Evolutionary conservation across 2,329 filamentous ascomycete species (phyloP).

Genomic region (Colletotrichum camelliae): DNA sequence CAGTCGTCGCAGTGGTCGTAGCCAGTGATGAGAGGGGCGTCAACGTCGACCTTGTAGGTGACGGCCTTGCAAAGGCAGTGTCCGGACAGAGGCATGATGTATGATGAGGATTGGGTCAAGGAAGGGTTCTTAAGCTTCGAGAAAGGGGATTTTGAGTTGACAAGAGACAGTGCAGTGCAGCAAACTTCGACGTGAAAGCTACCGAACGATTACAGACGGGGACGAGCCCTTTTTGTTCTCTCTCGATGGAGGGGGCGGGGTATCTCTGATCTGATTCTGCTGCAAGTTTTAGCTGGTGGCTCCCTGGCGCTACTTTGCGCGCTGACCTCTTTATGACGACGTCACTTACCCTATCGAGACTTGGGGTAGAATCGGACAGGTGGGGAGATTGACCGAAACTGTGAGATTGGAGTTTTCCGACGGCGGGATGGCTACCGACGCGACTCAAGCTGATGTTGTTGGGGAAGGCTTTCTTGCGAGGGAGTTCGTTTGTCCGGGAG

Average conservation of each 20-base stretch:
- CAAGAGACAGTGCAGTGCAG: slow-evolving; percentile 3
- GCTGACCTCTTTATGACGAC: slow-evolving; percentile 18
- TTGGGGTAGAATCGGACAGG: not conserved
- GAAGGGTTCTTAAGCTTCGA: not conserved
- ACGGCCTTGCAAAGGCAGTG: slow-evolving; percentile 76
- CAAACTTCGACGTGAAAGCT: not conserved
- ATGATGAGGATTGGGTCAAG: not conserved
- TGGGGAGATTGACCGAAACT: slow-evolving; percentile 11
- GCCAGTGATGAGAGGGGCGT: slow-evolving; percentile 58
- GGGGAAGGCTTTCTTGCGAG: not conserved
- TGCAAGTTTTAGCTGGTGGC: slow-evolving; percentile 17
- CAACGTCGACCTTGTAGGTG: slow-evolving; percentile 67
- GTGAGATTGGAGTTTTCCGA: slow-evolving; percentile 5
- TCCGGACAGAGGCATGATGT: slow-evolving; percentile 69
- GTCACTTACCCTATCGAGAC: slow-evolving; percentile 17
- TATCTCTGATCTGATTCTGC: slow-evolving; percentile 9
- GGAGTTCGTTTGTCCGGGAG: not conserved
- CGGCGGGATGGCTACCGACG: not conserved
- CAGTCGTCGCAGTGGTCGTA: slow-evolving; percentile 79
- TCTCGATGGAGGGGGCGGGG: slow-evolving; percentile 9
- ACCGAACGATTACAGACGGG: not conserved
- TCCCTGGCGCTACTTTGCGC: not conserved
- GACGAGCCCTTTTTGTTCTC: slow-evolving; percentile 6
- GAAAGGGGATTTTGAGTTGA: not conserved
- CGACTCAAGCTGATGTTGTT: not conserved